Evolutionary conservation across 441 rosid genomes (phyloP).

Genomic region (Rhodomyrtus psidioides): DNA sequence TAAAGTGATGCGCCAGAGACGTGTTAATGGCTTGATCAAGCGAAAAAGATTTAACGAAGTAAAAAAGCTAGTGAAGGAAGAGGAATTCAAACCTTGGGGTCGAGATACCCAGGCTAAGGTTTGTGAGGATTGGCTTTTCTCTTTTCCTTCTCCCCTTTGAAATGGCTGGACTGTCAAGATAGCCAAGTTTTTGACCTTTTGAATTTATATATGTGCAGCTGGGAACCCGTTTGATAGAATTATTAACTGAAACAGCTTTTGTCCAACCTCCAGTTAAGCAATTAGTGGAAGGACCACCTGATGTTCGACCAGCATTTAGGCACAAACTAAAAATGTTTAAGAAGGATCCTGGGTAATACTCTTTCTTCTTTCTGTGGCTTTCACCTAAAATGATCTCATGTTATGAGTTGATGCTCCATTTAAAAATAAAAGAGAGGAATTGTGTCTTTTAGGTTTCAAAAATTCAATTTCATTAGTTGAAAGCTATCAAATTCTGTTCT

Average conservation of each 20-base stretch:
- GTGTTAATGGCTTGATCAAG: conserved; percentile 61
- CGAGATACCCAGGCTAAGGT: conserved; percentile 88
- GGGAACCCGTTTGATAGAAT: conserved; percentile 75
- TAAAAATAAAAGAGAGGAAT: neutral
- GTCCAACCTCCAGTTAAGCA: conserved; percentile 74
- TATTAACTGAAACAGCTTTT: conserved; percentile 71
- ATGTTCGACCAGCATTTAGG: conserved; percentile 83
- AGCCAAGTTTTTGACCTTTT: neutral
- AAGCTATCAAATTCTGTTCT: neutral
- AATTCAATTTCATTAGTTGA: neutral
- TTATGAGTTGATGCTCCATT: neutral
- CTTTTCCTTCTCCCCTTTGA: neutral
- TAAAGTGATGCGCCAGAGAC: conserved; percentile 54
- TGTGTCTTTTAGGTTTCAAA: neutral
- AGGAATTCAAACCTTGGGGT: conserved; percentile 70
- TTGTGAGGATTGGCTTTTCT: conserved; percentile 1
- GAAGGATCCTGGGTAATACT: conserved; percentile 52
- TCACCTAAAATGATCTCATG: neutral
- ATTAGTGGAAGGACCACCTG: conserved; percentile 58
- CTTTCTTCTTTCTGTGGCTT: neutral
- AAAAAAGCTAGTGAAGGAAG: conserved; percentile 55
- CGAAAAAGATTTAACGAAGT: conserved; percentile 59
- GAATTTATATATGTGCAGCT: conserved; percentile 39
- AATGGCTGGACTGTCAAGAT: neutral
- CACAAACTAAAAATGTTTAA: conserved; percentile 51